Base-by-base conservation (phyloP, 2,329 filamentous ascomycete genomes). In the Hypoxylon sp. region DNA sequence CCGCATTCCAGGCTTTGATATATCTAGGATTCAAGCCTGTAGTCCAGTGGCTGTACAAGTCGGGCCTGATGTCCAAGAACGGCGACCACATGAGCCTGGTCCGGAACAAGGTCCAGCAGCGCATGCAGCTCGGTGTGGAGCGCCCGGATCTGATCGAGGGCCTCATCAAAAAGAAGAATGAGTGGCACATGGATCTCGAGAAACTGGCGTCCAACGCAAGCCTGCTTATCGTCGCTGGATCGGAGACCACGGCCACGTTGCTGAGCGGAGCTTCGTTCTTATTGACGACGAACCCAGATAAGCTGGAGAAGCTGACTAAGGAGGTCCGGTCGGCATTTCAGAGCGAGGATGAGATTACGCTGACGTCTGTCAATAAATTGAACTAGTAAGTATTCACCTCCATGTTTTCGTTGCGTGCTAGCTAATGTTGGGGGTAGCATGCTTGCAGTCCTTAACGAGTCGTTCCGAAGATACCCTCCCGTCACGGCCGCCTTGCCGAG, bases 221-320 rank as follows among this genome's bases (percentile, higher is more conserved):
- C n/a, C 70, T 79, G 10, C 72, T 82, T 2, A 77, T 86, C 31
- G 75, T 83, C 13, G 85, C 84, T 5, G 85, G 85, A 3, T 83
- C 82, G 2, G 85, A 87, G 71, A 88, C 85, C 4, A 86, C 84
- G 0, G 83, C 85, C 0, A 85, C 84, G 0, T 75, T 83, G 2
- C 77, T 86, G 14, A 75, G 79, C 68, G 73, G 83, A 70, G 72
- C 78, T 67, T 70, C 77, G 0, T 86, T 79, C 65, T 74, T 82
- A 3, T 75, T 86, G 7, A 73, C 83, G 2, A 78, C 75, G 3
- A 76, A 84, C 61, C 80, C 79, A 0, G 66, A 77, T 2, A 70
- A 71, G 13, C 72, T 81, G 13, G 51, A 72, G n/a, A 81, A 75
- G 56, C 56, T 84, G 13, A 74, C 74, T 3, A 25, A 77, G 4